phyloP scores from a whole-genome alignment of 306 rosid genomes.

The Abrus precatorius region DNA sequence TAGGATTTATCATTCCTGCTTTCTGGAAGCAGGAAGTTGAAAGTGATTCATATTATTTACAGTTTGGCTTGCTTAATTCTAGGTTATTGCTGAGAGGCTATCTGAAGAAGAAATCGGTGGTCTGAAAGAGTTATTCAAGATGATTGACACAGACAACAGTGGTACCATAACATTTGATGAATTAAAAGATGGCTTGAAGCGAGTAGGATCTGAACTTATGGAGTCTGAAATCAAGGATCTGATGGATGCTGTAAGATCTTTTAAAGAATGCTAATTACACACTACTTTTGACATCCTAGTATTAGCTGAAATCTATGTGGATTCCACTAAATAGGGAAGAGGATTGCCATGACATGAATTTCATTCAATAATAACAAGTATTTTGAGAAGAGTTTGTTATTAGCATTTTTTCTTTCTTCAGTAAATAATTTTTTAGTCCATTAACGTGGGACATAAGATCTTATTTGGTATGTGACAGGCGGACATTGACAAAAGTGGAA shows the following conservation, averaged over 20 bases:
- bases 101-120: conserved; percentile 79
- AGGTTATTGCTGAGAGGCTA: conserved; percentile 73
- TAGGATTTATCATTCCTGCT: neutral
- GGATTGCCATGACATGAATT: neutral
- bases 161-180: conserved; percentile 73
- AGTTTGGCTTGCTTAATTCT: conserved; percentile 38
- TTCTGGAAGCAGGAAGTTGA: conserved; percentile 2
- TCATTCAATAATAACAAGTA: neutral
- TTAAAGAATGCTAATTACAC: conserved; percentile 1
- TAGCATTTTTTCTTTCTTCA: neutral
- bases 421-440: conserved; percentile 4
- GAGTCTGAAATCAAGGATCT: conserved; percentile 76
- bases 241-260: conserved; percentile 67
- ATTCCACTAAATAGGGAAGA: neutral
- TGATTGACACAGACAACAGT: conserved; percentile 69
- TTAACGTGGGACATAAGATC: neutral
- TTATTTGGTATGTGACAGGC: conserved; percentile 51
- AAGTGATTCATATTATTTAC: conserved; percentile 18
- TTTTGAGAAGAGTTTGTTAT: neutral
- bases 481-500: conserved; percentile 65
- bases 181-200: conserved; percentile 65
- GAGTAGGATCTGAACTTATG: conserved; percentile 71
- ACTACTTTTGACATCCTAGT: neutral
- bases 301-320: neutral
- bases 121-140: conserved; percentile 66